Conservation (phyloP, 371 early-diverging fungal genomes). For the Mortierella sp. region DNA sequence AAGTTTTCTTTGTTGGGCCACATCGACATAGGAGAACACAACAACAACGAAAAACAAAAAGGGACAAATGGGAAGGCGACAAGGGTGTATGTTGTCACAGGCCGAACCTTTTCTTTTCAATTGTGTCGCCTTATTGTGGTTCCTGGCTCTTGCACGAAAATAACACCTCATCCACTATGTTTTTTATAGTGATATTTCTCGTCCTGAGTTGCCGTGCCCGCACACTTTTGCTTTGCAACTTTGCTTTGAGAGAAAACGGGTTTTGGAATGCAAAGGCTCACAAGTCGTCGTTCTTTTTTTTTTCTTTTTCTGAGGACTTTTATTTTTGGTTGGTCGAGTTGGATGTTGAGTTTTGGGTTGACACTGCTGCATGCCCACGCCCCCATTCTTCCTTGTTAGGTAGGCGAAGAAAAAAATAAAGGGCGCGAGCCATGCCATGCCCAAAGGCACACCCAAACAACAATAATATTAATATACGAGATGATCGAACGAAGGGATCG, state of each 20-base stretch:
- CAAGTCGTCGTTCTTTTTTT: not conserved
- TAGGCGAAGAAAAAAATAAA: not conserved
- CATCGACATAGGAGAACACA: not conserved
- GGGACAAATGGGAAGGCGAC: slow-evolving; percentile 5
- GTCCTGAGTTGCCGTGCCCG: not conserved
- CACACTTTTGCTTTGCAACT: not conserved
- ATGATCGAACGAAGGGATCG: too few relatives aligned
- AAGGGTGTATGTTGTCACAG: not conserved
- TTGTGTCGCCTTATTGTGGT: slow-evolving; percentile 18
- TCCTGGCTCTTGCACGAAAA: slow-evolving; percentile 40
- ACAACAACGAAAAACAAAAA: not conserved
- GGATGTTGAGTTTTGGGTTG: too few relatives aligned
- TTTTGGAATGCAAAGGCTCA: slow-evolving; percentile 9
- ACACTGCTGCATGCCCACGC: not conserved
- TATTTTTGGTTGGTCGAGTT: slow-evolving; percentile 2
- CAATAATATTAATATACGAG: too few relatives aligned
- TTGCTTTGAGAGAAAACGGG: not conserved
- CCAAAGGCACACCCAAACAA: too few relatives aligned
- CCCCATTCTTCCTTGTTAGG: slow-evolving; percentile 7
- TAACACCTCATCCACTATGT: not conserved
- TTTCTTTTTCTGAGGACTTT: not conserved
- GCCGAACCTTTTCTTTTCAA: slow-evolving; percentile 1
- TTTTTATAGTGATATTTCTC: not conserved
- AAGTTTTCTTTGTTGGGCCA: slow-evolving; percentile 15
- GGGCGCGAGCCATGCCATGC: not conserved